phyloP scores from a whole-genome alignment of 805 yeast species.

The Metschnikowia matae region DNA sequence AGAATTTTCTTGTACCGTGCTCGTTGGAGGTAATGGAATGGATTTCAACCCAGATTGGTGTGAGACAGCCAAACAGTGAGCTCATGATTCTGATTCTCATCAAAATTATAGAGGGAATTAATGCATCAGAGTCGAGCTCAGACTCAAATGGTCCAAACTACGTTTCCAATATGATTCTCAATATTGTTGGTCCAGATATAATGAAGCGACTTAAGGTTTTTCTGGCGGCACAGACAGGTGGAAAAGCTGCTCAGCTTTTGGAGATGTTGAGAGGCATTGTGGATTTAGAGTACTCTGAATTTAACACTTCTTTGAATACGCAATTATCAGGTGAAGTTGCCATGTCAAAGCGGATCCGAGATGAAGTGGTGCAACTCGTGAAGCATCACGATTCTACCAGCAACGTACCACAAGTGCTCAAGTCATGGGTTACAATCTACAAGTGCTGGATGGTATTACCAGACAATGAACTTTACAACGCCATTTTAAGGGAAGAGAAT shows the following conservation, averaged over 20 bases:
- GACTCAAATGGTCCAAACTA: constrained; percentile 9
- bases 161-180: constrained; percentile 13
- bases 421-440: constrained; percentile 9
- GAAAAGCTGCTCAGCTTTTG: constrained; percentile 5
- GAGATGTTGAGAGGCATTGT: constrained; percentile 5
- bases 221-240: neutral
- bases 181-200: constrained; percentile 12
- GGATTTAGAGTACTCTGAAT: constrained; percentile 10
- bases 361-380: constrained; percentile 4
- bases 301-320: neutral
- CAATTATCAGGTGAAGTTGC: neutral
- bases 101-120: constrained; percentile 13
- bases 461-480: neutral
- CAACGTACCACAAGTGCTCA: neutral
- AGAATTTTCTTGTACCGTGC: constrained; percentile 65
- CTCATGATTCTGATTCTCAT: constrained; percentile 11
- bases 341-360: constrained; percentile 3
- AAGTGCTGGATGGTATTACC: constrained; percentile 4
- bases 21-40: constrained; percentile 36
- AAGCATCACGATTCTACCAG: neutral
- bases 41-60: constrained; percentile 19
- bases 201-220: constrained; percentile 4
- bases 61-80: constrained; percentile 11
- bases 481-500: constrained; percentile 5
- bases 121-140: constrained; percentile 6